phyloP scores from a whole-genome alignment of 805 yeast genomes.

The Barnettozyma wickerhamii region DNA sequence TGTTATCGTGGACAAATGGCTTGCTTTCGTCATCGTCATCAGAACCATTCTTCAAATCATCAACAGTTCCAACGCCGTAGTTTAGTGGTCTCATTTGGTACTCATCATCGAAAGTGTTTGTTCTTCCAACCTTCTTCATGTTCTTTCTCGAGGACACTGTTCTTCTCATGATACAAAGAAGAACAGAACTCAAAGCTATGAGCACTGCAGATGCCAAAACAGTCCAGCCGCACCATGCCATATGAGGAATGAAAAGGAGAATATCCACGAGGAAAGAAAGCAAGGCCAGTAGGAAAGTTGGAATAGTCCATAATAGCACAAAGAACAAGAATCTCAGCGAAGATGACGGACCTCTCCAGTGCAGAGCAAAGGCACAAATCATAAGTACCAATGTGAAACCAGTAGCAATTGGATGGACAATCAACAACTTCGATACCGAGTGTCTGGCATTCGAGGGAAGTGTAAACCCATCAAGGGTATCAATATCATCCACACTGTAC shows the following conservation, averaged over 20 bases:
- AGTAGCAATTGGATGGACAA: conserved; percentile 65
- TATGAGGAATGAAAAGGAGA: conserved; percentile 66
- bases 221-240: conserved; percentile 85
- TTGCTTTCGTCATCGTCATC: conserved; percentile 18
- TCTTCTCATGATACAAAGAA: conserved; percentile 70
- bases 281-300: conserved; percentile 64
- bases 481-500: conserved; percentile 30
- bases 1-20: conserved; percentile 16
- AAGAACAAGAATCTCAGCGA: conserved; percentile 43
- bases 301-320: conserved; percentile 54
- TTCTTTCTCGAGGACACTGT: conserved; percentile 40
- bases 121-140: conserved; percentile 10
- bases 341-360: conserved; percentile 31
- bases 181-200: conserved; percentile 57
- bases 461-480: conserved; percentile 35
- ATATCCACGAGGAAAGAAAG: conserved; percentile 81
- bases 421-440: conserved; percentile 53
- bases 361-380: conserved; percentile 35
- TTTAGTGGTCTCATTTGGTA: conserved; percentile 24
- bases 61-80: conserved; percentile 26
- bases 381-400: conserved; percentile 48
- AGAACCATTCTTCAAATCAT: conserved; percentile 16
- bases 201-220: conserved; percentile 64
- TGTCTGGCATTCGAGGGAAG: conserved; percentile 58
- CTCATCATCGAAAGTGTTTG: conserved; percentile 14